Conservation (phyloP, 2,329 filamentous ascomycete genomes). For the Tolypocladium ovalisporum region DNA sequence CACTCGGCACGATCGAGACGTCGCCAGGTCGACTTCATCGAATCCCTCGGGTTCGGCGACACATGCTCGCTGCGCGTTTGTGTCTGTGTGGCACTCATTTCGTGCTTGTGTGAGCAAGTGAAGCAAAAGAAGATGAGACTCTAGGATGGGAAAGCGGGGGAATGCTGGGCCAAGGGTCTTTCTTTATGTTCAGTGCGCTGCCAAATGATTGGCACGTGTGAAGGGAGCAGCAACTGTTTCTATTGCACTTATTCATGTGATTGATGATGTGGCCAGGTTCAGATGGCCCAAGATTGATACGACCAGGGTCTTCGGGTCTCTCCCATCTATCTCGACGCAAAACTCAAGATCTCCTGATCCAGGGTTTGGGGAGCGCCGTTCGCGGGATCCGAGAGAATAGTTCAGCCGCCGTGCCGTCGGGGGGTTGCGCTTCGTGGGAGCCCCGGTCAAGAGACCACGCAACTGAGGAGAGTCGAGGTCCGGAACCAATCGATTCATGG, state of each 20-base stretch:
- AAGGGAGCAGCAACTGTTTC: not conserved
- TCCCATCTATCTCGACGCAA: too few relatives aligned
- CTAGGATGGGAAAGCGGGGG: not conserved
- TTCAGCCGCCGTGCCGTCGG: not conserved
- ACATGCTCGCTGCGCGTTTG: not conserved
- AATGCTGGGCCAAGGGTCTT: not conserved
- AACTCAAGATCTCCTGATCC: not conserved
- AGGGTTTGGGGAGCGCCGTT: not conserved
- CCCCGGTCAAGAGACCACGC: not conserved
- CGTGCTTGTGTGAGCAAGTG: not conserved
- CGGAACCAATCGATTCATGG: not conserved
- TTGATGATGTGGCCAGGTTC: not conserved
- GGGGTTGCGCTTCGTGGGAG: not conserved
- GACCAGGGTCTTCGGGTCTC: not conserved
- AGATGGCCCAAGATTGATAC: not conserved
- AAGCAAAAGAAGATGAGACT: not conserved
- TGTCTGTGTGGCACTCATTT: not conserved
- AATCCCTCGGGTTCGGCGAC: conserved; percentile 15
- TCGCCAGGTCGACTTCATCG: conserved; percentile 29
- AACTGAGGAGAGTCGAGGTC: not conserved
- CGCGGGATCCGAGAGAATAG: not conserved
- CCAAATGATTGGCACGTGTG: not conserved
- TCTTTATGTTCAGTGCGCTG: not conserved
- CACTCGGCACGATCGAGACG: conserved; percentile 14
- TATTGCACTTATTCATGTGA: not conserved